Percentiles rank a stretch among this genome's conserved stretches.
Conservation (phyloP, 2,329 filamentous ascomycete species). For the Fusarium chuoi region DNA sequence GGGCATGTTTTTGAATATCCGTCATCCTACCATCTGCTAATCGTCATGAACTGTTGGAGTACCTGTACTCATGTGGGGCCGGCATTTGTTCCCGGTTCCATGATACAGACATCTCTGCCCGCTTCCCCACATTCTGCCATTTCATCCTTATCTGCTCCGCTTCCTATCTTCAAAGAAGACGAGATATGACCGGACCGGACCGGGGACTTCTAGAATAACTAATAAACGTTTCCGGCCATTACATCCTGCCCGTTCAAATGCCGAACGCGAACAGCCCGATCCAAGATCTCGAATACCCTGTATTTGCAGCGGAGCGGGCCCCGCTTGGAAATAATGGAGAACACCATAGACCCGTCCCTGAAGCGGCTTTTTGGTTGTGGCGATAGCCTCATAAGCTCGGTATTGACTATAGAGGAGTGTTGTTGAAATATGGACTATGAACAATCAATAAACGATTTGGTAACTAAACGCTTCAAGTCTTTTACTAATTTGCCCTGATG, state of each 20-base stretch:
- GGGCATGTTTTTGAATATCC: neutral
- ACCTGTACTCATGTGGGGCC: constrained; percentile 27
- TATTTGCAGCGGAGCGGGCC: constrained; percentile 18
- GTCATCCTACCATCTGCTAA: neutral
- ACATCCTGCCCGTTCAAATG: constrained; percentile 21
- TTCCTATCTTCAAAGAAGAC: constrained; percentile 3
- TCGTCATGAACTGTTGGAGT: neutral
- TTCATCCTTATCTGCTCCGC: neutral
- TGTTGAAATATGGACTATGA: neutral
- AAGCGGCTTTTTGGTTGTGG: constrained; percentile 7
- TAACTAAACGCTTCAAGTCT: neutral
- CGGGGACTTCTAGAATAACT: neutral
- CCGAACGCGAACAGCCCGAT: constrained; percentile 29
- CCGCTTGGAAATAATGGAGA: neutral
- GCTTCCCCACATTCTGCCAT: constrained; percentile 8
- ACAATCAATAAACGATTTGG: too few species aligned
- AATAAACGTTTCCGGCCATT: constrained; percentile 2
- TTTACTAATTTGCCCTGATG: neutral
- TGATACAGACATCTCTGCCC: constrained; percentile 1
- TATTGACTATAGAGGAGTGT: too few species aligned
- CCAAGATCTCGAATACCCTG: constrained; percentile 23
- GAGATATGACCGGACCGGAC: constrained; percentile 27
- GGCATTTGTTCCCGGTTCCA: constrained; percentile 43
- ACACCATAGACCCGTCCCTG: constrained; percentile 33
- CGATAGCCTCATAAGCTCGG: constrained; percentile 32